A percentile compares a stretch with the other conserved stretches of the same genome.
Evolutionary conservation across 2,329 filamentous ascomycete genomes (phyloP).

Genomic region (Neofusicoccum laricinum): DNA sequence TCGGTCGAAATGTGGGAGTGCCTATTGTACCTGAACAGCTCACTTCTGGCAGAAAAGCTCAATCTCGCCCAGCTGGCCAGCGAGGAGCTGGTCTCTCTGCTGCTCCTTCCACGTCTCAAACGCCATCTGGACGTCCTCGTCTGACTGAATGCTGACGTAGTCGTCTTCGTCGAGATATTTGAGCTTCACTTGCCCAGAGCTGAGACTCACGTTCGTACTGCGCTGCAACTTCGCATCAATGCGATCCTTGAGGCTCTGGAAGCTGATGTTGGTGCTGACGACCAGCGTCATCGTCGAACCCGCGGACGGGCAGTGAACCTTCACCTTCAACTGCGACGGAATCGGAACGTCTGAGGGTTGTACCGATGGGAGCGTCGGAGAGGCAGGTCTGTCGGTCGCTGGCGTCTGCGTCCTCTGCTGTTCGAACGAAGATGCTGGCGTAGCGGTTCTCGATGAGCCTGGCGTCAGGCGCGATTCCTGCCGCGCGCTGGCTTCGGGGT

Average conservation of each 20-base stretch:
- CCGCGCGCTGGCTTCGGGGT: conserved; percentile 28
- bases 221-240: conserved; percentile 93
- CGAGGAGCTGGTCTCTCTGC: conserved; percentile 57
- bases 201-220: conserved; percentile 80
- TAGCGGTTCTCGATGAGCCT: conserved; percentile 33
- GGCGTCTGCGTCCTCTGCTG: conserved; percentile 36
- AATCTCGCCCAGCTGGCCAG: conserved; percentile 78
- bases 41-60: conserved; percentile 51
- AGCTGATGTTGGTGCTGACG: conserved; percentile 91
- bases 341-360: conserved; percentile 34
- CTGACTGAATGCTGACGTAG: conserved; percentile 87
- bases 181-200: conserved; percentile 76
- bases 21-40: conserved; percentile 9
- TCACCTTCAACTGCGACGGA: conserved; percentile 85
- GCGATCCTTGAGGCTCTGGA: conserved; percentile 87
- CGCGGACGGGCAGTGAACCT: conserved; percentile 76
- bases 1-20: not conserved
- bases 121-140: conserved; percentile 94
- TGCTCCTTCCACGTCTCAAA: conserved; percentile 92
- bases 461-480: conserved; percentile 27
- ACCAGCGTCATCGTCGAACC: conserved; percentile 94
- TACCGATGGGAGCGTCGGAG: conserved; percentile 31
- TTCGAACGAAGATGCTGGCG: conserved; percentile 39
- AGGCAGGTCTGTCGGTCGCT: conserved; percentile 38
- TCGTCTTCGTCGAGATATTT: conserved; percentile 93